Percentiles rank a stretch among this genome's conserved stretches.
phyloP scores from a whole-genome alignment of 225 moss, liverwort and hornwort species.

The Pseudoscleropodium purum region DNA sequence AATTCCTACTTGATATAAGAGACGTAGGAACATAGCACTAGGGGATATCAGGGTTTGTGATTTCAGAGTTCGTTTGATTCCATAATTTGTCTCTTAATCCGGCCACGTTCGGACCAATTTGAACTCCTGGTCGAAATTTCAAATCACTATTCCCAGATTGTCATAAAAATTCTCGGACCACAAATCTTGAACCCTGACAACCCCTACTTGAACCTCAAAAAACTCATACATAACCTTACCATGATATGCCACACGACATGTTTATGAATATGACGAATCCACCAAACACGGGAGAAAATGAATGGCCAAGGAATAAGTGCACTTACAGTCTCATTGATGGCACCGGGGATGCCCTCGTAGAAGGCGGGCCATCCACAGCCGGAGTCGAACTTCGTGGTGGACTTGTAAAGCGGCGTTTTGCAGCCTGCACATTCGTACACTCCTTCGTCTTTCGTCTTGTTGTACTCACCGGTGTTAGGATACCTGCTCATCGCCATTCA shows the following conservation, averaged over 20 bases:
- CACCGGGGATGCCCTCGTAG: slow-evolving; percentile 83
- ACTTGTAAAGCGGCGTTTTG: slow-evolving; percentile 72
- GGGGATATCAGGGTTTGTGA: not conserved
- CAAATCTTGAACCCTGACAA: not conserved
- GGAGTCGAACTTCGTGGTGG: slow-evolving; percentile 85
- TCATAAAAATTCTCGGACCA: not conserved
- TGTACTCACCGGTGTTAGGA: slow-evolving; percentile 67
- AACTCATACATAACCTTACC: not conserved
- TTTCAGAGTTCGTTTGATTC: not conserved
- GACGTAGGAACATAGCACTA: no score
- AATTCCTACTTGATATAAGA: not conserved
- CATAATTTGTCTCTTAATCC: not conserved
- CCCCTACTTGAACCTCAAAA: not conserved
- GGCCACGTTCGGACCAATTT: not conserved
- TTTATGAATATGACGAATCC: not conserved
- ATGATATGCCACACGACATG: not conserved
- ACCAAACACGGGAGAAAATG: not conserved
- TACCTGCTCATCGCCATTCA: slow-evolving; percentile 26
- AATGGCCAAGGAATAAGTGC: not conserved
- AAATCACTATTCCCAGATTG: not conserved
- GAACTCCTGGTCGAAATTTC: not conserved
- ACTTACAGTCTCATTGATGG: slow-evolving; percentile 72
- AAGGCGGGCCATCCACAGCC: slow-evolving; percentile 98
- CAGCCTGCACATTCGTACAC: slow-evolving; percentile 75
- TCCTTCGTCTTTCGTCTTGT: slow-evolving; percentile 62